phyloP scores from a whole-genome alignment of 192 early-diverging fungal species.

The Coemansia sp. region DNA sequence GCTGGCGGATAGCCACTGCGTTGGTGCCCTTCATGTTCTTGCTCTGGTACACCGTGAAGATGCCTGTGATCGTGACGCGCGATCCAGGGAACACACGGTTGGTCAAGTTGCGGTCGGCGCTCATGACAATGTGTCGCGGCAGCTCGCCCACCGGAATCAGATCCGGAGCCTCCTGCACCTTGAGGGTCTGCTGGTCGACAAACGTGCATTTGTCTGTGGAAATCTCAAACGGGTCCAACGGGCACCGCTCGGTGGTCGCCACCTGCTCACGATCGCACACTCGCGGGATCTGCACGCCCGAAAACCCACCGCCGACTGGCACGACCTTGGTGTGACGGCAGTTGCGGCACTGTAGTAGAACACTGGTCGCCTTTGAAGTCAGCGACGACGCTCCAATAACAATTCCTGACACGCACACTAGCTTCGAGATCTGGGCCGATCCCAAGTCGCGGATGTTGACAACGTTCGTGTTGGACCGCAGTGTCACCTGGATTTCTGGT shows the following conservation, averaged over 20 bases:
- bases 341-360: slow-evolving; percentile 85
- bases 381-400: slow-evolving; percentile 90
- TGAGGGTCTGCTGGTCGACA: slow-evolving; percentile 95
- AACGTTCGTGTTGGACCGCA: slow-evolving; percentile 80
- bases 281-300: slow-evolving; percentile 82
- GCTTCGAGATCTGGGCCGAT: slow-evolving; percentile 80
- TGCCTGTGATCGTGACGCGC: slow-evolving; percentile 88
- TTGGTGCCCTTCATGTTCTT: slow-evolving; percentile 64
- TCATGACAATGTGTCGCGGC: slow-evolving; percentile 90
- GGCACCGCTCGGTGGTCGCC: slow-evolving; percentile 40
- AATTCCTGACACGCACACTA: slow-evolving; percentile 95
- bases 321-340: slow-evolving; percentile 84
- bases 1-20: slow-evolving; percentile 87
- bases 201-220: slow-evolving; percentile 94
- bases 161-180: slow-evolving; percentile 96
- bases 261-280: slow-evolving; percentile 70
- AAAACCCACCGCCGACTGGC: slow-evolving; percentile 80
- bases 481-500: slow-evolving; percentile 87
- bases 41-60: slow-evolving; percentile 91
- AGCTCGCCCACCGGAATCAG: slow-evolving; percentile 98
- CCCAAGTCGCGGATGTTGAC: slow-evolving; percentile 88
- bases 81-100: slow-evolving; percentile 93
- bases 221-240: slow-evolving; percentile 90
- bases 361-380: slow-evolving; percentile 81
- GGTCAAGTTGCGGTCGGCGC: slow-evolving; percentile 81